Evolutionary conservation across 108 stramenopile genomes (phyloP), one percentile per base, ranked within the genome.

Genomic region (Tribonema minus): DNA sequence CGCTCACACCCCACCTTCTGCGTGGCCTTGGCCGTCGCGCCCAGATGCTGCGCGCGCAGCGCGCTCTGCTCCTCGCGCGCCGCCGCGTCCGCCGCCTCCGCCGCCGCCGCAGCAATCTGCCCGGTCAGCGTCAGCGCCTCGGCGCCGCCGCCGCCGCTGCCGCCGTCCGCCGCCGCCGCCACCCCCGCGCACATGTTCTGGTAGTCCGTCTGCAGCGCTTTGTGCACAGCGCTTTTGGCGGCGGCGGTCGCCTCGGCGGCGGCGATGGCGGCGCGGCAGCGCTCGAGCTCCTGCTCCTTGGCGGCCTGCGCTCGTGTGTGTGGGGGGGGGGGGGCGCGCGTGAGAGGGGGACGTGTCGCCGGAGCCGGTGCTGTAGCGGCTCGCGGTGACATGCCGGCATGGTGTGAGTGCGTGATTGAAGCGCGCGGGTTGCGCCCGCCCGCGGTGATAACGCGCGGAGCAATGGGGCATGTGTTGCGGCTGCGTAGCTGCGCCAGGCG

Each of bases 21-120:
- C 5, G 93, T 90, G 58, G 84, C 70, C 91, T 92, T 68, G 34
- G 76, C 60, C 23, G 91, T 82, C 65, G 91, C 91, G 27, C 72
- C 80, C 35, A 94, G 84, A 82, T 96, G 95, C 25, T 88, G 84
- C 67, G 94, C 91, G 81, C 94, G 93, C 92, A 94, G 92, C 64
- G 87, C 75, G 26, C 91, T 89, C 86, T 94, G 95, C 73, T 90
- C 91, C 20, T 86, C 91, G 84, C 91, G 91, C 2, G 93, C 88
- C 63, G 90, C 93, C 7, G 93, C 92, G 61, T 87, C 91, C 31
- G 60, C 59, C 3, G 58, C 68, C 32, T 79, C 67, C 31, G 61
- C 68, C 1, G 68, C 38, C 26, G 40, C 41, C 35, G 46, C 35
- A 26, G 77, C 64, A 30, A 68, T 64, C 72, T 73, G 72, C 20